Base-by-base conservation (phyloP, 768 basidiomycete species). In the Dioszegia aurantiaca region DNA sequence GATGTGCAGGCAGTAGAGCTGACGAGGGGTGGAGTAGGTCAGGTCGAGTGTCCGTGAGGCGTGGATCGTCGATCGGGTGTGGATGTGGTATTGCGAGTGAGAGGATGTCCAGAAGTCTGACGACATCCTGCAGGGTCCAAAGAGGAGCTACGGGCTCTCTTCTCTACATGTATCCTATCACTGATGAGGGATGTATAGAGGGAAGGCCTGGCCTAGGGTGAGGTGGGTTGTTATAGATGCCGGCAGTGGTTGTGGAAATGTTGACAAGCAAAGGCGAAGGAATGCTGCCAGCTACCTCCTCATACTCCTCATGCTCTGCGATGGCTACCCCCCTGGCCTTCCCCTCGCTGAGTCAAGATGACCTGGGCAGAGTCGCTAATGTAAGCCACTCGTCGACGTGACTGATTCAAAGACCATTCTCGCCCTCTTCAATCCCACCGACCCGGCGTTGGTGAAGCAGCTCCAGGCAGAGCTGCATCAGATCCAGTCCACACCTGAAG, bases 21-120 rank as follows among this genome's bases (percentile, higher is more conserved):
- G 87, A 8, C 86, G 84, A 45, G 87, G 84, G 21, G 86, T 85
- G 47, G 90, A 85, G 74, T 91, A 92, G 49, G 82, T 82, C 49
- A 87, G 74, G 74, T 98, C 94, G 52, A 87, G 83, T 3, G 81
- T 74, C 27, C 91, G 84, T n/a, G 93, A 86, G 62, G 83, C 82
- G 58, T 80, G 81, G 55, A 95, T 77, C 0, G 86, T 85, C 24
- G 85, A 83, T 4, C 90, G 83, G 77, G 93, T 88, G 30, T 94
- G 82, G 26, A 94, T 82, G 90, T 93, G 97, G 66, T 91, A 83
- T 79, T 89, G 91, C 79, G 86, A 86, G 77, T 95, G 92, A 51
- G 90, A 88, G 70, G 90, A 92, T 27, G 85, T 82, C 89, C 89
- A 95, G 73, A 90, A 94, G 78, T 91, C 87, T 36, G 68, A 68